These are phyloP conservation scores for Oidiodendron maius DNA, from an alignment of 495 filamentous ascomycete genomes.

Conservation along the genomic window DNA sequence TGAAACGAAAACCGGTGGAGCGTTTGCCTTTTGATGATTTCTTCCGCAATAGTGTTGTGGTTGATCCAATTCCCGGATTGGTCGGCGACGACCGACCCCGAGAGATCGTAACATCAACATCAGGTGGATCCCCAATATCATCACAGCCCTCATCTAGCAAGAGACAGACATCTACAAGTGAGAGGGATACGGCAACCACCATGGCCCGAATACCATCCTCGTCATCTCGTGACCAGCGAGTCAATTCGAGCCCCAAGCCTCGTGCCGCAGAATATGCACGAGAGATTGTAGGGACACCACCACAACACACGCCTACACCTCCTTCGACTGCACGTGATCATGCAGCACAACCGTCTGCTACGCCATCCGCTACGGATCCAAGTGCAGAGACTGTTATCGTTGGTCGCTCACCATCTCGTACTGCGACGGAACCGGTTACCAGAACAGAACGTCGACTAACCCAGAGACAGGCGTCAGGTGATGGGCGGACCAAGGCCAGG, in stretches of 20 bases:
- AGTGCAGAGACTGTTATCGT: conserved; percentile 14
- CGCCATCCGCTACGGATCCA: conserved; percentile 24
- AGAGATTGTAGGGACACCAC: conserved; percentile 18
- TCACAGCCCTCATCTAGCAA: conserved; percentile 11
- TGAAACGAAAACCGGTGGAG: conserved; percentile 81
- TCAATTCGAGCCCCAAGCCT: conserved; percentile 10
- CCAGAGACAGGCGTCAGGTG: conserved; percentile 39
- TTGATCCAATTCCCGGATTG: conserved; percentile 74
- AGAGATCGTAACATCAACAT: conserved; percentile 18
- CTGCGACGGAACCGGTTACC: conserved; percentile 4
- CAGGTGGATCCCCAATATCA: conserved; percentile 13
- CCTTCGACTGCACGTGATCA: conserved; percentile 10
- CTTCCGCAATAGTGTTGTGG: conserved; percentile 69
- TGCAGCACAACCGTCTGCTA: conserved; percentile 28
- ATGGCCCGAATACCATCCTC: conserved; percentile 7
- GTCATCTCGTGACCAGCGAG: conserved; percentile 13
- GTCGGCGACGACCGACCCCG: conserved; percentile 65
- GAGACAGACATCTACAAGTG: neutral
- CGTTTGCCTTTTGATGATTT: conserved; percentile 78
- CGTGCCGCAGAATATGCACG: conserved; percentile 7
- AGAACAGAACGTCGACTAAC: conserved; percentile 2
- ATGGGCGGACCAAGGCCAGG: conserved; percentile 23
- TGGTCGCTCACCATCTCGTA: conserved; percentile 7
- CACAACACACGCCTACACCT: conserved; percentile 3
- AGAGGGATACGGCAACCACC: neutral